Conservation (phyloP, 768 basidiomycete species). For the Pleurotus giganteus region DNA sequence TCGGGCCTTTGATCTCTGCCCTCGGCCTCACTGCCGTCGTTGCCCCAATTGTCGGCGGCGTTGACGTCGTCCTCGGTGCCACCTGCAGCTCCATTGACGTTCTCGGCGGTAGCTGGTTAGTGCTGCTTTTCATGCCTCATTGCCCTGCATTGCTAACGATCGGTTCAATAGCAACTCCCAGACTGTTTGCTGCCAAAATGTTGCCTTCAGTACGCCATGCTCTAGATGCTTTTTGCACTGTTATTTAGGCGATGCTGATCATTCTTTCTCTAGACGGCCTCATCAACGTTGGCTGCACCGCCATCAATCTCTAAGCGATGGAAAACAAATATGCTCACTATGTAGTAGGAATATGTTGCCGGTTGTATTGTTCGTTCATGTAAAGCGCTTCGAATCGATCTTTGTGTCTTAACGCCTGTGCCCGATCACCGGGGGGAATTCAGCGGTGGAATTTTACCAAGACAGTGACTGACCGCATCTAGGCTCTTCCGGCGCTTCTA, state of each 20-base stretch:
- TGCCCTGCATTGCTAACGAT: background rate
- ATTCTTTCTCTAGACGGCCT: background rate
- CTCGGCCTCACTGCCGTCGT: background rate
- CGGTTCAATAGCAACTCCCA: background rate
- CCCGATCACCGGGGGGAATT: too few species aligned
- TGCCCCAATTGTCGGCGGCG: background rate
- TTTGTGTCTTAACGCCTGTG: too few species aligned
- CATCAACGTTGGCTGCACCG: constrained; percentile 5
- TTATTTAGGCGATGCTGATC: constrained; percentile 6
- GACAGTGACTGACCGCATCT: too few species aligned
- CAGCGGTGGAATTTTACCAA: too few species aligned
- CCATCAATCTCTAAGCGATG: background rate
- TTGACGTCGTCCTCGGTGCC: background rate
- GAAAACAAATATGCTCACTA: too few species aligned
- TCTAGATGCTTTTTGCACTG: background rate
- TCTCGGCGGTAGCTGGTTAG: background rate
- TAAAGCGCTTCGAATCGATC: too few species aligned
- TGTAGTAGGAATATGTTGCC: too few species aligned
- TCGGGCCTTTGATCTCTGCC: background rate
- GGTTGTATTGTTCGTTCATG: too few species aligned
- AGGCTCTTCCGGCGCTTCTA: too few species aligned
- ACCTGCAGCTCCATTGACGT: background rate
- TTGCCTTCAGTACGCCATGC: background rate
- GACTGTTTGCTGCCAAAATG: constrained; percentile 5
- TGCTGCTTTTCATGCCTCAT: background rate